A percentile compares a stretch with the other conserved stretches of the same genome.
These are phyloP conservation scores for Cyathus striatus DNA, from an alignment of 768 basidiomycete species.

Conservation along the genomic window DNA sequence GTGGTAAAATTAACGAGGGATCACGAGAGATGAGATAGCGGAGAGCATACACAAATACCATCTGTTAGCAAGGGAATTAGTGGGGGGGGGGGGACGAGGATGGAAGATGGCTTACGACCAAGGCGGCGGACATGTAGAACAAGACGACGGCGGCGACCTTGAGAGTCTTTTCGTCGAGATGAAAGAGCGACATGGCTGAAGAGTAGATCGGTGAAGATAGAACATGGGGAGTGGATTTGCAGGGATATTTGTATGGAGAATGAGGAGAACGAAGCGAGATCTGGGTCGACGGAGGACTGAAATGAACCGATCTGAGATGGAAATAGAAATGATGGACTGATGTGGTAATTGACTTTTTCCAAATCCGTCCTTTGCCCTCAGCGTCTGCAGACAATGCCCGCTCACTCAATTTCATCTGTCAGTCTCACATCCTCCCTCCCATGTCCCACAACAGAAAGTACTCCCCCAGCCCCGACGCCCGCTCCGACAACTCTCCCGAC, in stretches of 20 bases:
- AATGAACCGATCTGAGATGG: no score
- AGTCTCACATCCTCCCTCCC: no score
- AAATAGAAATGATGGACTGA: no score
- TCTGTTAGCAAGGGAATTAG: constrained; percentile 19
- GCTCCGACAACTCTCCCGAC: no score
- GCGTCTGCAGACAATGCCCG: no score
- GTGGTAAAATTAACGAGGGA: constrained; percentile 7
- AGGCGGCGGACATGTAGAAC: constrained; percentile 75
- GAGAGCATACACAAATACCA: constrained; percentile 44
- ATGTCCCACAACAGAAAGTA: no score
- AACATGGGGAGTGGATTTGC: background rate
- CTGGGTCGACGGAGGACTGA: no score
- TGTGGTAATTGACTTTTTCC: no score
- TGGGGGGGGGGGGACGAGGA: constrained; percentile 1
- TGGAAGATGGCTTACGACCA: constrained; percentile 46
- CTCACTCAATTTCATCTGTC: no score
- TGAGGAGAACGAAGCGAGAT: no score
- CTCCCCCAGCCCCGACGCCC: no score
- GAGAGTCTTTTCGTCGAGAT: constrained; percentile 27
- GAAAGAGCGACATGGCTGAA: constrained; percentile 21
- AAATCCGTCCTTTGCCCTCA: no score
- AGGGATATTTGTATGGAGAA: background rate
- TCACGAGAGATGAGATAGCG: background rate
- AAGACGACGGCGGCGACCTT: constrained; percentile 67
- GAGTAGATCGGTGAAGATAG: constrained; percentile 4